Percentiles rank a stretch among this genome's conserved stretches.
Conservation (phyloP, 176 grass and related monocot genomes). For the Aechmea fasciata region DNA sequence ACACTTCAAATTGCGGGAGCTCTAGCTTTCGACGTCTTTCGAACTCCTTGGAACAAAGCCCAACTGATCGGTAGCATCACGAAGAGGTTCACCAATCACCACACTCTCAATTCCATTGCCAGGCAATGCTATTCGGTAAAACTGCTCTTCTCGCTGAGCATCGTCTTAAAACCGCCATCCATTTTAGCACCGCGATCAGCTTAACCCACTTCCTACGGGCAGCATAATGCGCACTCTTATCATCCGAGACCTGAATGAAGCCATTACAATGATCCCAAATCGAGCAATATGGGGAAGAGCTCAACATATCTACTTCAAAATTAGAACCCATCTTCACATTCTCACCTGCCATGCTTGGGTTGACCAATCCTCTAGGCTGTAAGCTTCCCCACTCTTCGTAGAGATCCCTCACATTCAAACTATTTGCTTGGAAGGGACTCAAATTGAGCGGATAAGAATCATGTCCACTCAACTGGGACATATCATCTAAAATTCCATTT, state of each 20-base stretch:
- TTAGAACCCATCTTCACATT: constrained; percentile 17
- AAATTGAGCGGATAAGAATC: constrained; percentile 25
- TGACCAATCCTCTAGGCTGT: constrained; percentile 43
- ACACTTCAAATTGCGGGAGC: too few species aligned
- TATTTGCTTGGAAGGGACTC: constrained; percentile 18
- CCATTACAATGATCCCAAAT: constrained; percentile 2
- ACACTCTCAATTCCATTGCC: not conserved
- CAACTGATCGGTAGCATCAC: too few species aligned
- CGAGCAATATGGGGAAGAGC: not conserved
- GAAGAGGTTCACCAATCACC: too few species aligned
- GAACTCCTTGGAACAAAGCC: too few species aligned
- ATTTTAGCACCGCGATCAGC: constrained; percentile 3
- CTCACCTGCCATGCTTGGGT: constrained; percentile 36
- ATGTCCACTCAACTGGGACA: constrained; percentile 22
- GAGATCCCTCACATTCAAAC: constrained; percentile 29
- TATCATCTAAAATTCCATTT: constrained; percentile 36
- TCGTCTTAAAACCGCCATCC: constrained; percentile 8
- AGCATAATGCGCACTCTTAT: not conserved
- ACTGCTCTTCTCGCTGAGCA: constrained; percentile 4
- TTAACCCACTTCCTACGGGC: constrained; percentile 8
- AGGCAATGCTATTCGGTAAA: not conserved
- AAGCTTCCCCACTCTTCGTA: constrained; percentile 36
- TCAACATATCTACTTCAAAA: constrained; percentile 8
- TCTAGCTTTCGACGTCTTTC: too few species aligned
- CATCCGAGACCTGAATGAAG: constrained; percentile 17